Base-by-base conservation (phyloP, 2,329 filamentous ascomycete species). In the Aspergillus pseudoviridinutans region DNA sequence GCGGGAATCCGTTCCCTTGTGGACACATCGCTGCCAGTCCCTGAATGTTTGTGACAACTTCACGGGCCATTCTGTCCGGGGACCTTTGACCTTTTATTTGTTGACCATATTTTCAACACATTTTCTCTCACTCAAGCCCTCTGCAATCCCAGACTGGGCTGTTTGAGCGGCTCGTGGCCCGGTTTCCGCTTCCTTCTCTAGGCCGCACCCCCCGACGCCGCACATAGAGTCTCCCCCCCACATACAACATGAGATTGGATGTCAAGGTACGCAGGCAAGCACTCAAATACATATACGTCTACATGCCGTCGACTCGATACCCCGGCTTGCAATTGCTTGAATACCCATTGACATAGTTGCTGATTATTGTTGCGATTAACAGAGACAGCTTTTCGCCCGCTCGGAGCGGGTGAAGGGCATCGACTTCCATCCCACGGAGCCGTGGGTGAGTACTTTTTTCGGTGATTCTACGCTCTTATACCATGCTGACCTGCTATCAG, bases 361-460 rank as follows among this genome's bases (percentile, higher is more conserved):
- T 81, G 69, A 82, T 63, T 51, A 62, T 62, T 63, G 73, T 68
- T 56, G 58, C 71, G 50, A 61, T 54, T 62, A 52, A 69, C 62
- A 91, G 88, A 87, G 87, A 77, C 89, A 91, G 78, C 85, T 91
- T 69, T 90, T 91, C 80, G 90, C 90, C 77, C 86, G 92, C 78
- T 95, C 90, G 71, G 91, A 97, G 84, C 89, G 93, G 80, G 93
- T 97, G 66, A 97, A 97, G 81, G 89, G 90, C 73, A 92, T 96
- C 77, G 93, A 97, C 81, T 97, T 97, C 76, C 93, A 97, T 75
- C 92, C 92, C 46, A 91, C 91, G 58, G 93, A 97, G 81, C 92
- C 92, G 86, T 97, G 93, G 91, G 90, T 92, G 76, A 74, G 78
- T 66, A 41, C 14, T 7, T 7, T 14, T 50, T 20, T 47, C 66